Evolutionary conservation across 192 early-diverging fungal genomes (phyloP).

Genomic region (Coemansia aciculifera): DNA sequence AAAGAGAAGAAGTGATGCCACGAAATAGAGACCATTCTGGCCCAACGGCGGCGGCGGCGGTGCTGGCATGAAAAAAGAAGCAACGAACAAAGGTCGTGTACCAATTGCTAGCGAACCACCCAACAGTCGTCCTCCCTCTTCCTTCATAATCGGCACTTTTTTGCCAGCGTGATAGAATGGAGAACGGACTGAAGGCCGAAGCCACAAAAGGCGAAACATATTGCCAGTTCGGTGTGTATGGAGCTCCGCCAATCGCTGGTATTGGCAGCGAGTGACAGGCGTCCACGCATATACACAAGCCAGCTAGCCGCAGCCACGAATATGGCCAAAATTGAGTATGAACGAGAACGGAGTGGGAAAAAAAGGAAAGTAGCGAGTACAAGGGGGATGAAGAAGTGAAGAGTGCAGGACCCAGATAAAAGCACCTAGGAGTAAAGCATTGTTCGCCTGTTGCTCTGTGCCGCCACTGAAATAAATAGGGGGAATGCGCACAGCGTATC

Average conservation of each 20-base stretch:
- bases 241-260: not conserved
- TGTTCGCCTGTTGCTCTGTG: conserved; percentile 2
- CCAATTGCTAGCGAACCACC: not conserved
- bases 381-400: not conserved
- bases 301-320: not conserved
- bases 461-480: conserved; percentile 1
- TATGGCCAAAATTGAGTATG: not conserved
- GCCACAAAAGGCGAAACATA: conserved; percentile 1
- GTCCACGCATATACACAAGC: not conserved
- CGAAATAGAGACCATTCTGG: not conserved
- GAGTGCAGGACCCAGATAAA: conserved; percentile 3
- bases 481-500: not conserved
- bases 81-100: not conserved
- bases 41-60: not conserved
- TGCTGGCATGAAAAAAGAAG: not conserved
- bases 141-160: conserved; percentile 2
- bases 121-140: not conserved
- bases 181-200: not conserved
- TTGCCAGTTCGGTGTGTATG: not conserved
- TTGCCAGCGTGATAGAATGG: not conserved
- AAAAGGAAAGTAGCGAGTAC: not conserved
- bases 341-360: not conserved
- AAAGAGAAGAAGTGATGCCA: not conserved
- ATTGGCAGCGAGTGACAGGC: not conserved
- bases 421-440: not conserved